Percentiles rank a stretch among this genome's conserved stretches.
These are phyloP conservation scores for Solanum lycopersicoides DNA, from an alignment of 257 asterid species.

Conservation along the genomic window DNA sequence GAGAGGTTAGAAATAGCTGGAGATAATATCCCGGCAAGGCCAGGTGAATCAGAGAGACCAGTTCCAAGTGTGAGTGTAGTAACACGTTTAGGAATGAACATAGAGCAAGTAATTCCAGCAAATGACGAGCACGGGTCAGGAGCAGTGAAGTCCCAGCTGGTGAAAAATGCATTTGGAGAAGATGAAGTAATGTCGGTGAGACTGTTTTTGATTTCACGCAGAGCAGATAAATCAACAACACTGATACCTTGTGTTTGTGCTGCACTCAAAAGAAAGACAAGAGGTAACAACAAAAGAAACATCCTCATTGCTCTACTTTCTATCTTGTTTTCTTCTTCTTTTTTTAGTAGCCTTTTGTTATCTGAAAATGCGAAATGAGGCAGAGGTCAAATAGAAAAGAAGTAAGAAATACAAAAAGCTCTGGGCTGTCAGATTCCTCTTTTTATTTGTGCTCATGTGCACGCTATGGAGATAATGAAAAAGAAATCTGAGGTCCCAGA, in stretches of 20 bases:
- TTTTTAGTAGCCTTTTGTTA: not conserved
- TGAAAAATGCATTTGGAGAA: conserved; percentile 33
- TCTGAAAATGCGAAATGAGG: not conserved
- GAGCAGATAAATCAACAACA: conserved; percentile 39
- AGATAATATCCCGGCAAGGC: conserved; percentile 59
- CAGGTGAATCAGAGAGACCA: conserved; percentile 59
- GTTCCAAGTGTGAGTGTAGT: conserved; percentile 47
- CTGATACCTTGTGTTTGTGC: not conserved
- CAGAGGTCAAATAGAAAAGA: not conserved
- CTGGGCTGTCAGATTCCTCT: not conserved
- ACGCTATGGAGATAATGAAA: not conserved
- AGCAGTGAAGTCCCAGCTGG: conserved; percentile 56
- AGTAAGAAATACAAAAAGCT: not conserved
- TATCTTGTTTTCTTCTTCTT: not conserved
- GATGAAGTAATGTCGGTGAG: conserved; percentile 42
- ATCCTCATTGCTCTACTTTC: not conserved
- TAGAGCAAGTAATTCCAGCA: conserved; percentile 56
- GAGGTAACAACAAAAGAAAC: not conserved
- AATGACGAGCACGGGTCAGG: conserved; percentile 61
- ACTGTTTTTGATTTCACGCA: conserved; percentile 43
- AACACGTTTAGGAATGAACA: conserved; percentile 1
- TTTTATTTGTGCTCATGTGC: not conserved
- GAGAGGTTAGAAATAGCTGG: conserved; percentile 34
- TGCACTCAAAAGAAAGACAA: not conserved
- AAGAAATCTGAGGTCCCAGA: not conserved